phyloP scores from a whole-genome alignment of 2,329 filamentous ascomycete species.

The Beauveria pseudobassiana region DNA sequence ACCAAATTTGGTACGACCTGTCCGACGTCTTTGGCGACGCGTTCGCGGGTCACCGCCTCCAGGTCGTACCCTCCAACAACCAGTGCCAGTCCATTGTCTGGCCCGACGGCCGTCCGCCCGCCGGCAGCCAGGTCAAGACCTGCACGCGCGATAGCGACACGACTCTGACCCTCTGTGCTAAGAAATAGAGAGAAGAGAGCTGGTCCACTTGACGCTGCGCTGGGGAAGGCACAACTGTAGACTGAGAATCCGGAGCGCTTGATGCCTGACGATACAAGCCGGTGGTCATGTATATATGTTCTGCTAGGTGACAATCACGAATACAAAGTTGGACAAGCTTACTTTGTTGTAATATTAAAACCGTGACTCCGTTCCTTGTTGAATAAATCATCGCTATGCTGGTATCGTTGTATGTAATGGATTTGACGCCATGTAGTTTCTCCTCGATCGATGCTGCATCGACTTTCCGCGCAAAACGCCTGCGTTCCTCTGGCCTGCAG shows the following conservation, averaged over 20 bases:
- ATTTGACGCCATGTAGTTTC: neutral
- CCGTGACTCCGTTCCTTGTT: neutral
- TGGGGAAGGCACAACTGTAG: no score
- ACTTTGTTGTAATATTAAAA: neutral
- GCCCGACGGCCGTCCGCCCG: conserved; percentile 26
- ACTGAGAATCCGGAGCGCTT: no score
- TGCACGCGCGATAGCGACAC: conserved; percentile 27
- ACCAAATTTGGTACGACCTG: conserved; percentile 32
- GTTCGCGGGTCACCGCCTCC: conserved; percentile 27
- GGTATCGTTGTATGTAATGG: neutral
- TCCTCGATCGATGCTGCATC: neutral
- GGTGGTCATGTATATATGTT: neutral
- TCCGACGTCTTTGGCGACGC: conserved; percentile 33
- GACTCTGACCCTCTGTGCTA: conserved; percentile 28
- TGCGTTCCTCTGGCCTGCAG: neutral
- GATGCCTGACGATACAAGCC: neutral
- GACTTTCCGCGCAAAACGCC: neutral
- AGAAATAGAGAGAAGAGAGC: neutral
- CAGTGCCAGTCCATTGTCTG: conserved; percentile 30
- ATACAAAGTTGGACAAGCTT: neutral
- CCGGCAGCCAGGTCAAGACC: conserved; percentile 30
- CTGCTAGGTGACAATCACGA: neutral
- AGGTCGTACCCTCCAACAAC: conserved; percentile 20
- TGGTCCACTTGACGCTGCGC: neutral
- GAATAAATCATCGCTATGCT: conserved; percentile 7